phyloP scores from a whole-genome alignment of 495 filamentous ascomycete genomes.

The Penicillium lagena region DNA sequence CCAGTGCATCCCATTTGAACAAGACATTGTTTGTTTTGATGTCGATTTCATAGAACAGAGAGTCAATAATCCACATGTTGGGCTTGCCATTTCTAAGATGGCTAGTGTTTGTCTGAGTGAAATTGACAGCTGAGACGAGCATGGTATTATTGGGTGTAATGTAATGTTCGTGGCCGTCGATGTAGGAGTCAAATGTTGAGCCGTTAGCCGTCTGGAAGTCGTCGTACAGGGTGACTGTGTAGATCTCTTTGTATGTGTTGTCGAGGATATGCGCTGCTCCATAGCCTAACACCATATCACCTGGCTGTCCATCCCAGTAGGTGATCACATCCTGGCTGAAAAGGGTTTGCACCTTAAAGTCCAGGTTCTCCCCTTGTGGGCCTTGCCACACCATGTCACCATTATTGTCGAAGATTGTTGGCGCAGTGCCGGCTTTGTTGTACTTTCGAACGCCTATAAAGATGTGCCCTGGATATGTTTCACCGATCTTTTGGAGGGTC shows the following conservation, averaged over 20 bases:
- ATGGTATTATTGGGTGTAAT: constrained; percentile 38
- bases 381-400: constrained; percentile 17
- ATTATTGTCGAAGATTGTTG: constrained; percentile 14
- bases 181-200: constrained; percentile 3
- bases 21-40: too few species aligned
- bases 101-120: constrained; percentile 31
- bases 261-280: constrained; percentile 31
- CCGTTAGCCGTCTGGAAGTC: constrained; percentile 4
- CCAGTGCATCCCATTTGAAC: too few species aligned
- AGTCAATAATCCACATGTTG: too few species aligned
- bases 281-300: constrained; percentile 16
- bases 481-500: constrained; percentile 5
- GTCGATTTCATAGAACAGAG: too few species aligned
- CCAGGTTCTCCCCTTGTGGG: constrained; percentile 5
- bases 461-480: constrained; percentile 6
- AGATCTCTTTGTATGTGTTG: constrained; percentile 32
- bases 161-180: constrained; percentile 30
- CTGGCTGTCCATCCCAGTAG: constrained; percentile 13
- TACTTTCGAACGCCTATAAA: constrained; percentile 9
- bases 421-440: constrained; percentile 6
- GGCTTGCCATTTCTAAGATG: too few species aligned
- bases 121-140: constrained; percentile 41
- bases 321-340: constrained; percentile 16
- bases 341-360: constrained; percentile 14
- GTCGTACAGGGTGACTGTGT: constrained; percentile 13